These are phyloP conservation scores for Backusella psychrophila DNA, from an alignment of 192 early-diverging fungal species.

Conservation along the genomic window DNA sequence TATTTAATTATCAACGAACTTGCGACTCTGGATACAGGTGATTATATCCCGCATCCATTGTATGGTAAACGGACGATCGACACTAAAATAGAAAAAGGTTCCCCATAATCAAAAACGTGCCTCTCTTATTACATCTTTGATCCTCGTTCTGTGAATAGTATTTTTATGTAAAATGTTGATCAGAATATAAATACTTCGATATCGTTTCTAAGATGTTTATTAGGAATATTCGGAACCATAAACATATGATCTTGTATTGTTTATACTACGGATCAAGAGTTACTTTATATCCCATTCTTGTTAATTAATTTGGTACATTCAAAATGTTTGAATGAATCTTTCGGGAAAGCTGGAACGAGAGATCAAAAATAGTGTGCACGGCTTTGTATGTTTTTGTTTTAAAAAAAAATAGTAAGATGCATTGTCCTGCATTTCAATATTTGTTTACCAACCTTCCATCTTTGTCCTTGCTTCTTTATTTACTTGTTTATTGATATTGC, in stretches of 20 bases:
- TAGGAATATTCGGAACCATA: background rate
- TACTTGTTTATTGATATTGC: background rate
- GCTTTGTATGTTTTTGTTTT: background rate
- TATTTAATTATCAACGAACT: background rate
- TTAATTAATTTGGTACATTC: background rate
- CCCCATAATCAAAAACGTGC: background rate
- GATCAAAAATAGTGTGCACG: background rate
- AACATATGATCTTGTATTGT: background rate
- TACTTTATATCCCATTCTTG: background rate
- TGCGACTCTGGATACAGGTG: background rate
- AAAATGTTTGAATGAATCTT: background rate
- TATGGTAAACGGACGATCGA: background rate
- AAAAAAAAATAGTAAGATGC: background rate
- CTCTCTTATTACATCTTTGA: background rate
- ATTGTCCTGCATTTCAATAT: background rate
- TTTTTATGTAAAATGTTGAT: slow-evolving; percentile 7
- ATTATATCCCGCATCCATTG: background rate
- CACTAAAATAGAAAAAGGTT: background rate
- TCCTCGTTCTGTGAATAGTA: background rate
- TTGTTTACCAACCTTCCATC: background rate
- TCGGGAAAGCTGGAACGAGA: background rate
- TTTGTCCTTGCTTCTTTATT: background rate
- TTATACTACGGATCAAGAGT: background rate
- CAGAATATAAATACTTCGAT: background rate
- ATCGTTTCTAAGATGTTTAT: background rate